A percentile compares a stretch with the other conserved stretches of the same genome.
Evolutionary conservation across 1,284 basidiomycete genomes (phyloP).

Genomic region (Xanthoconium separans): DNA sequence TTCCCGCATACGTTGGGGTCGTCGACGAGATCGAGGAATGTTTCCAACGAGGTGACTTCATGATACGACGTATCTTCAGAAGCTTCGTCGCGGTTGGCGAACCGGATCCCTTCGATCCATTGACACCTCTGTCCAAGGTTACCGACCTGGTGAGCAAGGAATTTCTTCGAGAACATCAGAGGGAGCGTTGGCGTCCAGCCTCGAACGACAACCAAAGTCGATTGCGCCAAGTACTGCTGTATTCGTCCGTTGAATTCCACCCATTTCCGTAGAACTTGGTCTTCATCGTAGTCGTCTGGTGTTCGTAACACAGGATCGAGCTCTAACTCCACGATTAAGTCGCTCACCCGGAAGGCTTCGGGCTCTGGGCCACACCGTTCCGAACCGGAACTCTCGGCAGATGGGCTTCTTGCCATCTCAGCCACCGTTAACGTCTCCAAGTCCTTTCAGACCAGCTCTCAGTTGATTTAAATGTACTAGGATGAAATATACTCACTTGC

Average conservation of each 20-base stretch:
- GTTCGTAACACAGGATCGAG: background rate
- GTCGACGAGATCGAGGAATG: background rate
- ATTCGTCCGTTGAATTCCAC: background rate
- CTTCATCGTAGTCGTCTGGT: background rate
- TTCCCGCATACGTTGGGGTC: background rate
- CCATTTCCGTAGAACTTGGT: background rate
- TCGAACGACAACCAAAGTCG: background rate
- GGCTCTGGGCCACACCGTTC: background rate
- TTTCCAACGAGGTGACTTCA: background rate
- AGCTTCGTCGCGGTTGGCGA: background rate
- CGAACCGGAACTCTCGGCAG: background rate
- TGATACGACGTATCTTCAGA: background rate
- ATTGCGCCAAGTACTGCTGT: background rate
- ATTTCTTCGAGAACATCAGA: background rate
- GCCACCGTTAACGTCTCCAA: background rate
- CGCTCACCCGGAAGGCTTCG: background rate
- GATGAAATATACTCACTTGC: background rate
- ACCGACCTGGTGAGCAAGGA: background rate
- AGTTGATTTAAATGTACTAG: background rate
- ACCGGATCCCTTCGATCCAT: background rate
- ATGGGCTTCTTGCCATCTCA: background rate
- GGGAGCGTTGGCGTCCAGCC: background rate
- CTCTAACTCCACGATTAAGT: background rate
- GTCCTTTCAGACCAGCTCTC: background rate
- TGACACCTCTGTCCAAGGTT: background rate